These are phyloP conservation scores for Lentinula edodes DNA, from an alignment of 768 basidiomycete genomes.

Conservation along the genomic window DNA sequence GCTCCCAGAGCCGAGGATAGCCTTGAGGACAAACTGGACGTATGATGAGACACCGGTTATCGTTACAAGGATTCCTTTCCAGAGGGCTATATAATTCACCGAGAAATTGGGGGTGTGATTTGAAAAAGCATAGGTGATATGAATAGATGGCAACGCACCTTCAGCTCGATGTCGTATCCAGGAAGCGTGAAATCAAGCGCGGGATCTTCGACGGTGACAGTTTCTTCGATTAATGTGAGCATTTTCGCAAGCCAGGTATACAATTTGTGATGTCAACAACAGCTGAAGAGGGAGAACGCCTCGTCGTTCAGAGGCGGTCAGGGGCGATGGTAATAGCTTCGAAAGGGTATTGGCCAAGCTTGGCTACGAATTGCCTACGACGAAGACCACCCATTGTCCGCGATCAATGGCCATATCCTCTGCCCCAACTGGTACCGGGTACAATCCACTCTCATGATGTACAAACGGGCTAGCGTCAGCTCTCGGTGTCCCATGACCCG, in stretches of 20 bases:
- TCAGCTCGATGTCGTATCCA: constrained; percentile 90
- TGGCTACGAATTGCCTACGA: too few species aligned
- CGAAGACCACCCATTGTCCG: constrained; percentile 53
- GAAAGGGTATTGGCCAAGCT: too few species aligned
- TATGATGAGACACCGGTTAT: constrained; percentile 87
- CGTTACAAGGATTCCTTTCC: constrained; percentile 82
- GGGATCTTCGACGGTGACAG: constrained; percentile 77
- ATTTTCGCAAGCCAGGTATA: constrained; percentile 44
- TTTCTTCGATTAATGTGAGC: constrained; percentile 45
- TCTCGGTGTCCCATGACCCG: constrained; percentile 45
- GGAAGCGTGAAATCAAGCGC: constrained; percentile 95
- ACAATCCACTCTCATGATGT: constrained; percentile 78
- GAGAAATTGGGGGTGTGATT: too few species aligned
- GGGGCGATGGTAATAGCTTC: too few species aligned
- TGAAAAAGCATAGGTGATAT: not conserved
- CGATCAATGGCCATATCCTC: constrained; percentile 77
- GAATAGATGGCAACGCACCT: constrained; percentile 38
- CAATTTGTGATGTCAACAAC: not conserved
- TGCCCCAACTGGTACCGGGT: constrained; percentile 74
- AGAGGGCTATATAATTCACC: constrained; percentile 45
- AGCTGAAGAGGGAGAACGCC: constrained; percentile 26
- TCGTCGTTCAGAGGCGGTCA: constrained; percentile 54
- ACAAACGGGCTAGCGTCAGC: constrained; percentile 54
- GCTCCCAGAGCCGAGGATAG: constrained; percentile 79
- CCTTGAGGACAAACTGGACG: constrained; percentile 79